Conservation (phyloP, 2,329 filamentous ascomycete genomes). For the Pseudogymnoascus sp. region DNA sequence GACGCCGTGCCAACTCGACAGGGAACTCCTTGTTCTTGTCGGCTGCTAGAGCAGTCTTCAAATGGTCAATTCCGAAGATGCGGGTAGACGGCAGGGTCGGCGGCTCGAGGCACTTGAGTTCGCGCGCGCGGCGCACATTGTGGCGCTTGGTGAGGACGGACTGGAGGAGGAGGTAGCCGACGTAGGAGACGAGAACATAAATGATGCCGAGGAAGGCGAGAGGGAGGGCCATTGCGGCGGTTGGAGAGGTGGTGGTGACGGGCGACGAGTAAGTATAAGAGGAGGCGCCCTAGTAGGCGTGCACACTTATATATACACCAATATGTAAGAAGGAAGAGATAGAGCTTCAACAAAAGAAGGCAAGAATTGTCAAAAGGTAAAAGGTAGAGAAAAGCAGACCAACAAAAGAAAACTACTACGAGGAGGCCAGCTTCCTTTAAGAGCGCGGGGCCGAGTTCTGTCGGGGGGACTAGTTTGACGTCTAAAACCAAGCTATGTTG, state of each 20-base stretch:
- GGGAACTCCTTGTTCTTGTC: slow-evolving; percentile 22
- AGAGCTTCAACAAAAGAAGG: neutral
- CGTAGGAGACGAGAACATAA: slow-evolving; percentile 15
- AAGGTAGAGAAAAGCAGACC: neutral
- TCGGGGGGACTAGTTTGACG: neutral
- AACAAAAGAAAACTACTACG: neutral
- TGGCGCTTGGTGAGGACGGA: slow-evolving; percentile 17
- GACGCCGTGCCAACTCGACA: slow-evolving; percentile 26
- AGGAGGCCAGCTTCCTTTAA: neutral
- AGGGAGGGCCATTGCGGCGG: slow-evolving; percentile 11
- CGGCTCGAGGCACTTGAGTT: slow-evolving; percentile 23
- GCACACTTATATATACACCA: neutral
- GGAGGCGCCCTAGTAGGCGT: neutral
- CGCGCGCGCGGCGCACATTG: slow-evolving; percentile 19
- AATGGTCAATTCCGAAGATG: slow-evolving; percentile 24
- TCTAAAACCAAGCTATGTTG: neutral
- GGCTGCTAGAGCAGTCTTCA: slow-evolving; percentile 20
- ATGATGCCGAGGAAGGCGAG: slow-evolving; percentile 9
- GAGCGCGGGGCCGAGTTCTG: neutral
- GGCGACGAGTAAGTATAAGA: neutral
- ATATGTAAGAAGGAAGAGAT: neutral
- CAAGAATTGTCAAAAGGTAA: neutral
- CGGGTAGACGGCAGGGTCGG: slow-evolving; percentile 19
- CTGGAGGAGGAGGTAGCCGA: slow-evolving; percentile 17
- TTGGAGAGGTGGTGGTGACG: neutral